phyloP scores from a whole-genome alignment of 345 rosid species.

The Atalantia buxifolia region DNA sequence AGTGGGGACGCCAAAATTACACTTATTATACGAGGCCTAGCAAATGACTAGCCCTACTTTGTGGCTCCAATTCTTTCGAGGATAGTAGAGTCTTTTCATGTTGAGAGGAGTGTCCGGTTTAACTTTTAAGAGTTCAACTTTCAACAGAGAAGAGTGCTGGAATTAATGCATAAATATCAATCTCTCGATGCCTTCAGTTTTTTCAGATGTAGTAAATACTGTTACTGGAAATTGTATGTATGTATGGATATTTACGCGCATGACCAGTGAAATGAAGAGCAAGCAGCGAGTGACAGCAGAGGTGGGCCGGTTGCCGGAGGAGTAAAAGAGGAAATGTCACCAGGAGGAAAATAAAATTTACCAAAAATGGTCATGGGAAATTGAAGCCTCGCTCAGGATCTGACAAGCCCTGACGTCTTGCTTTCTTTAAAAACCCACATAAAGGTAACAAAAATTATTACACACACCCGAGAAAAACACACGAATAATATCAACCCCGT shows the following conservation, averaged over 20 bases:
- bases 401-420: conserved; percentile 24
- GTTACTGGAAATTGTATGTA: not conserved
- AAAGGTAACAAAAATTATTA: conserved; percentile 20
- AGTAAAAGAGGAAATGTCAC: not conserved
- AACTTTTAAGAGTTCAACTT: not conserved
- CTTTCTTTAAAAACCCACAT: conserved; percentile 12
- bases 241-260: not conserved
- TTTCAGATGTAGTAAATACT: not conserved
- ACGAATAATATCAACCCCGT: not conserved
- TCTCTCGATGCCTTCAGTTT: not conserved
- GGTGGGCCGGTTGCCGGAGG: not conserved
- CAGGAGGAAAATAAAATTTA: not conserved
- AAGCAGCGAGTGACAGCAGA: not conserved
- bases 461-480: not conserved
- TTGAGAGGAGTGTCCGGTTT: not conserved
- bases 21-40: not conserved
- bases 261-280: not conserved
- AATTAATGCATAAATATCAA: not conserved
- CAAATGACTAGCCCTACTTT: not conserved
- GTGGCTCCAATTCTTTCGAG: not conserved
- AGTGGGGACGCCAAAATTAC: not conserved
- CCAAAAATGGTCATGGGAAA: conserved; percentile 12
- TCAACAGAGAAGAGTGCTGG: not conserved
- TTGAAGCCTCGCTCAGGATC: conserved; percentile 26
- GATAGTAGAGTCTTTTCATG: not conserved